A percentile compares a stretch with the other conserved stretches of the same genome.
phyloP scores from a whole-genome alignment of 305 asterid species.

The Fraxinus albicans region DNA sequence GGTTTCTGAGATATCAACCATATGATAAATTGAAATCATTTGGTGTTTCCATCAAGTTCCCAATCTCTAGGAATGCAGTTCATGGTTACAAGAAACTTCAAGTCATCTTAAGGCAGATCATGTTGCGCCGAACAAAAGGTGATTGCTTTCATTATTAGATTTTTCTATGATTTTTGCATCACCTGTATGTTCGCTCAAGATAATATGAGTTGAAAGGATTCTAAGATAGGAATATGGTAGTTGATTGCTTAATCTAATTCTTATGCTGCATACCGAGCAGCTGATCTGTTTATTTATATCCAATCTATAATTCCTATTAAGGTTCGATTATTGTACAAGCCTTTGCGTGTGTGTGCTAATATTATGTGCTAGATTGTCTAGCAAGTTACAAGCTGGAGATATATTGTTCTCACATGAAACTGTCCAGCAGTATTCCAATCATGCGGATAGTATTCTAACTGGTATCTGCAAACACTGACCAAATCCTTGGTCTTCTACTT shows the following conservation, averaged over 20 bases:
- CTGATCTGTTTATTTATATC: neutral
- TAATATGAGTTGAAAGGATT: neutral
- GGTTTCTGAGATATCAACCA: conserved; percentile 88
- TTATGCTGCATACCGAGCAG: neutral
- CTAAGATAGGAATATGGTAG: neutral
- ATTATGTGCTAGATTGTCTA: neutral
- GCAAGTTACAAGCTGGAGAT: neutral
- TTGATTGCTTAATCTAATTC: neutral
- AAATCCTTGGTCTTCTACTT: neutral
- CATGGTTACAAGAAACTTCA: conserved; percentile 89
- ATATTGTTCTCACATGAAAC: neutral
- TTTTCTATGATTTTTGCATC: neutral
- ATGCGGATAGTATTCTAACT: neutral
- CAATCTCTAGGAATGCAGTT: conserved; percentile 65
- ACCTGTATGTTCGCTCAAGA: neutral
- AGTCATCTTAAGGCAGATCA: conserved; percentile 62
- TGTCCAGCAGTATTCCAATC: neutral
- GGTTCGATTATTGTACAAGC: neutral
- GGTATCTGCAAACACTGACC: neutral
- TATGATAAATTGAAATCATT: conserved; percentile 70
- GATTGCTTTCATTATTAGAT: conserved; percentile 17
- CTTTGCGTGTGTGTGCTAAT: neutral
- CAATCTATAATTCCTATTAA: neutral
- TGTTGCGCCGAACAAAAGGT: conserved; percentile 99
- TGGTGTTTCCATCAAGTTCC: conserved; percentile 57